Conservation (phyloP, 495 filamentous ascomycete species). For the Talaromyces thailandensis region DNA sequence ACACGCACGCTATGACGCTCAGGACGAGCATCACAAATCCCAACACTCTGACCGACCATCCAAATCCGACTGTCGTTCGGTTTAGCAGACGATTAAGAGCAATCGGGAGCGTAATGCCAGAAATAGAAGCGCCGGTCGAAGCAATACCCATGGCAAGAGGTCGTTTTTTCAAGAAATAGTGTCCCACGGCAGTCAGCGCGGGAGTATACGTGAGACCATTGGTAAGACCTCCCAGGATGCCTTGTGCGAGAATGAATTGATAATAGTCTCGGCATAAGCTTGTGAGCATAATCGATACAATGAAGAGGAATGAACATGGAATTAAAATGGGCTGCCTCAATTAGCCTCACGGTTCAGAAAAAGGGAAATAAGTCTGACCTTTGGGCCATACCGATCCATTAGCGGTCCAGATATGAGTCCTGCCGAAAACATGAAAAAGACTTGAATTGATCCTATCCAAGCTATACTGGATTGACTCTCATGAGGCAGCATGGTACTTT, state of each 20-base stretch:
- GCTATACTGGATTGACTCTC: slow-evolving; percentile 26
- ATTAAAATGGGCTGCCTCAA: slow-evolving; percentile 7
- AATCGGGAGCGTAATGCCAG: slow-evolving; percentile 24
- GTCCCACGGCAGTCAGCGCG: slow-evolving; percentile 16
- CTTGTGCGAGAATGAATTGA: slow-evolving; percentile 50
- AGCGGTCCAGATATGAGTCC: slow-evolving; percentile 17
- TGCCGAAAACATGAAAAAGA: slow-evolving; percentile 22
- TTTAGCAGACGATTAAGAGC: slow-evolving; percentile 17
- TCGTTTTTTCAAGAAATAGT: slow-evolving; percentile 28
- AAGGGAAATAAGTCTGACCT: slow-evolving; percentile 5
- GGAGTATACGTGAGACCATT: slow-evolving; percentile 27
- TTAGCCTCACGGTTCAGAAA: neutral
- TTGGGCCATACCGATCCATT: slow-evolving; percentile 18
- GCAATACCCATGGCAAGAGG: slow-evolving; percentile 26
- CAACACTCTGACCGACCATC: slow-evolving; percentile 55
- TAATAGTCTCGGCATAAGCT: slow-evolving; percentile 44
- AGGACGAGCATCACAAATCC: slow-evolving; percentile 50
- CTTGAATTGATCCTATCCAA: slow-evolving; percentile 35
- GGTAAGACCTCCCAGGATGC: slow-evolving; percentile 33
- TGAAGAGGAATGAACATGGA: slow-evolving; percentile 10
- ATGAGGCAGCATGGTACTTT: slow-evolving; percentile 10
- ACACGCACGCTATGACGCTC: slow-evolving; percentile 28
- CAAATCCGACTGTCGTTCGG: slow-evolving; percentile 28
- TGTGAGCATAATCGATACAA: slow-evolving; percentile 40
- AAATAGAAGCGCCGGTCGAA: slow-evolving; percentile 25